phyloP scores from a whole-genome alignment of 768 basidiomycete species.

The Boletellus ananiceps region DNA sequence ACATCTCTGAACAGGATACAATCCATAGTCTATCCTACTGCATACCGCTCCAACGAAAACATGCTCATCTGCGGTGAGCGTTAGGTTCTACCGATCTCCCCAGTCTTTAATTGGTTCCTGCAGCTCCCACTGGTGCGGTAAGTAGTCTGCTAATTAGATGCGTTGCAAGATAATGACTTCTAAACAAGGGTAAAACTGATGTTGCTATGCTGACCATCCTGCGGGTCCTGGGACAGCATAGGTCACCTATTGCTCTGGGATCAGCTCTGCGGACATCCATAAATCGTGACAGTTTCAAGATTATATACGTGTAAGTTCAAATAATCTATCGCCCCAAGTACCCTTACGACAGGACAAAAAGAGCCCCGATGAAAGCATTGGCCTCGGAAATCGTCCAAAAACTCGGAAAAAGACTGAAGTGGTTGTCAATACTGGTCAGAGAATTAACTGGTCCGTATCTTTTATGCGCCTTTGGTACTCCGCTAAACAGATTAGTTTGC shows the following conservation, averaged over 20 bases:
- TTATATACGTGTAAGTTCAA: slow-evolving; percentile 84
- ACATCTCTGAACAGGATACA: slow-evolving; percentile 87
- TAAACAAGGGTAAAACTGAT: slow-evolving; percentile 91
- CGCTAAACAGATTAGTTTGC: background rate
- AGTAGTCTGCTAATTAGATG: slow-evolving; percentile 27
- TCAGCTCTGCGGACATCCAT: slow-evolving; percentile 47
- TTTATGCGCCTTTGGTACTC: background rate
- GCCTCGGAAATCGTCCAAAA: slow-evolving; percentile 95
- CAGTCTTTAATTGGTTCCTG: background rate
- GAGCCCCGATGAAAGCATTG: slow-evolving; percentile 97
- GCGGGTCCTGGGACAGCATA: slow-evolving; percentile 77
- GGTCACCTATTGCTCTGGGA: slow-evolving; percentile 28
- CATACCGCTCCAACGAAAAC: slow-evolving; percentile 94
- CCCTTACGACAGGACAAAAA: slow-evolving; percentile 24
- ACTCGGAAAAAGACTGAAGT: slow-evolving; percentile 80
- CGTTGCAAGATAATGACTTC: slow-evolving; percentile 3
- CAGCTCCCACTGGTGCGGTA: slow-evolving; percentile 97
- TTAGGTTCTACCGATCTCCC: background rate
- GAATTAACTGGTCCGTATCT: slow-evolving; percentile 74
- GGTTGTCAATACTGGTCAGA: slow-evolving; percentile 81
- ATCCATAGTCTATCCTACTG: slow-evolving; percentile 89
- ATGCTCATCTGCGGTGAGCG: slow-evolving; percentile 59
- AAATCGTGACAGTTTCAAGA: slow-evolving; percentile 75
- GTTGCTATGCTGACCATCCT: slow-evolving; percentile 93
- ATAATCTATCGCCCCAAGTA: background rate